These are phyloP conservation scores for Neostapfia colusana DNA, from an alignment of 176 grass and related monocot genomes.

Conservation along the genomic window DNA sequence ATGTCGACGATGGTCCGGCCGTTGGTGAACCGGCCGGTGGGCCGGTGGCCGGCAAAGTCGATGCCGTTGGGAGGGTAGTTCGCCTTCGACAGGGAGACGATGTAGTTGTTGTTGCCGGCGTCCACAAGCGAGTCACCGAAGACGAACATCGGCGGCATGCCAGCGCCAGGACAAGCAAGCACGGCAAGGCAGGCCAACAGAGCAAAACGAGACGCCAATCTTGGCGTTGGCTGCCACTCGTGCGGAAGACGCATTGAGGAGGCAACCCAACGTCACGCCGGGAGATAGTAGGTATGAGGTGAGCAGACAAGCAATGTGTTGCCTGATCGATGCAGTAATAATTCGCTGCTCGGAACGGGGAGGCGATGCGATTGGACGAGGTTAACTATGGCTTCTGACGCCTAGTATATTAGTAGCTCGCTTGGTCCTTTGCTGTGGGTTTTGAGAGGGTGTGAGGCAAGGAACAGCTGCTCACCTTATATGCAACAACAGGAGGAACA, in stretches of 20 bases:
- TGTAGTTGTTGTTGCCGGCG: slow-evolving; percentile 87
- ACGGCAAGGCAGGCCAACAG: slow-evolving; percentile 34
- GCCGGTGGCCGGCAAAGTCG: slow-evolving; percentile 50
- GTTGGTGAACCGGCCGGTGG: slow-evolving; percentile 82
- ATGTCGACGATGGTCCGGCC: slow-evolving; percentile 76
- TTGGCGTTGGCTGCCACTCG: slow-evolving; percentile 3
- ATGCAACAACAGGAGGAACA: slow-evolving; percentile 2
- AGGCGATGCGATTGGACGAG: background rate
- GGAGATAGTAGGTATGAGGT: background rate
- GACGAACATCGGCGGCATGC: slow-evolving; percentile 51
- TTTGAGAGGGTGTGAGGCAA: background rate
- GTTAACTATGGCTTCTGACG: background rate
- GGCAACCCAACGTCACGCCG: background rate
- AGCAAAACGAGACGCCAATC: background rate
- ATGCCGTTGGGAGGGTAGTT: slow-evolving; percentile 76
- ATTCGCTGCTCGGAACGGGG: background rate
- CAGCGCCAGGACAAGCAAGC: slow-evolving; percentile 13
- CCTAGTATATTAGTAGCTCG: background rate
- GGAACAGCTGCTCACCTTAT: background rate
- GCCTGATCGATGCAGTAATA: background rate
- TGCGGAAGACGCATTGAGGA: slow-evolving; percentile 3
- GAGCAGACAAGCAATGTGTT: background rate
- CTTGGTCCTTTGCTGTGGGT: background rate
- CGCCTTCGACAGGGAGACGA: slow-evolving; percentile 63
- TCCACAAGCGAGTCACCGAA: slow-evolving; percentile 90